Base-by-base conservation (phyloP, 768 basidiomycete genomes). In the Sporobolomyces phaffii region DNA sequence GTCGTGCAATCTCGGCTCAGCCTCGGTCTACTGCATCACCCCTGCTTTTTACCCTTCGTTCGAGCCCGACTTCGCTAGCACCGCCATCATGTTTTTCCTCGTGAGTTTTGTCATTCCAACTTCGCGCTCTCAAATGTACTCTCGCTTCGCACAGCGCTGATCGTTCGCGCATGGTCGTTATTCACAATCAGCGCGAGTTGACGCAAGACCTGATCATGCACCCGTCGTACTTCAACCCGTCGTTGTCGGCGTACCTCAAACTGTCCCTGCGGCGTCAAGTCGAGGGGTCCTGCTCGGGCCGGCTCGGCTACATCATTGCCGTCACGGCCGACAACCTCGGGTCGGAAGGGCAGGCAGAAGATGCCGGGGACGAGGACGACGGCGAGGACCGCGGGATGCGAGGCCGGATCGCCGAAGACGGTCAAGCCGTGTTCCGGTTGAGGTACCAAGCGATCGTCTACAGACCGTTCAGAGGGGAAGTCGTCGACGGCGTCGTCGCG, bases 401-500 rank as follows among this genome's bases (percentile, higher is more conserved):
- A 13, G 75, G 75, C 5, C 63, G 67, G 31, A 71, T 74, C 57
- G 62, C 62, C 41, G 66, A 68, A 36, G 71, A 69, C 40, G 94
- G 92, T 1, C 91, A 94, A 79, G 96, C 96, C 7, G 91, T 97
- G 79, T 99, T 99, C 78, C 83, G 90, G 70, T 91, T 91, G 26
- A 82, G 88, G 60, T 99, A 98, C 79, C 86, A 88, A 31, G 96
- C 96, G 9, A 91, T 99, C 71, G 94, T 99, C 24, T 97, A 96
- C 84, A 93, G 97, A 78, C 96, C 96, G n/a, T 98, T 98, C 83
- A 96, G 97, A 78, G 93, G 92, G 14, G 94, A 99, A 77, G 94
- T 97, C 6, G 89, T 99, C 22, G 96, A 99, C 77, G 94, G 91
- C 0, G 87, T 92, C 5, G 94, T 99, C 22, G 88, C 87, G 74